Base-by-base conservation (phyloP, 2,329 filamentous ascomycete species). In the Xylaria sp. region DNA sequence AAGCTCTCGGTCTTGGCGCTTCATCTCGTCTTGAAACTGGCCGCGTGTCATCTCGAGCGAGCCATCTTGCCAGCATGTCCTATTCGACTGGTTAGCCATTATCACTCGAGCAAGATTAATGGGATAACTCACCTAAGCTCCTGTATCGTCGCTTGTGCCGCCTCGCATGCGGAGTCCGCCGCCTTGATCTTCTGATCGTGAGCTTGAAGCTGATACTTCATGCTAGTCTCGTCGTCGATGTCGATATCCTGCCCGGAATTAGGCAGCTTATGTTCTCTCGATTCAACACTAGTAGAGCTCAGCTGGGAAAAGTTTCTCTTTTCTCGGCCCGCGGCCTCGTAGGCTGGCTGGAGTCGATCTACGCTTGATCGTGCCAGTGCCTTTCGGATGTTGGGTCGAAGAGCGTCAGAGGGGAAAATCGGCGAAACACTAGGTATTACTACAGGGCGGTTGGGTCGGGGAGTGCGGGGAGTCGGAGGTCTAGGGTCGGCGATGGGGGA, bases 291-390 rank as follows among this genome's bases (percentile, higher is more conserved):
- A 40, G 37, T 40, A 40, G 37, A 40, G 37, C 37, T 40, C 37
- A 40, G 10, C 37, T 40, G 37, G 37, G 37, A 40, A 40, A 40
- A 40, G 9, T 40, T 40, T 40, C 37, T 40, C 37, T 40, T 40
- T 16, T 40, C 37, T 40, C 37, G 37, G 37, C 37, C 37, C 37
- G 37, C 3, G 37, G 37, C 37, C 37, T 40, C 37, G 37, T 40
- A 70, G 64, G 42, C 53, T 42, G 3, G 60, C 68, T 60, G 27
- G 58, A 60, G 58, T 60, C 44, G 58, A 50, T 60, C 27, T 60
- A 60, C 27, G 58, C 42, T 60, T 42, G 58, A 50, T 60, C 27
- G 58, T 50, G 27, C 44, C 58, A 50, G 58, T 60, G 58, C 58
- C 44, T 60, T 60, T 50, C 44, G 58, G 42, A 37, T 16, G 58